Conservation (phyloP, 768 basidiomycete species). For the Collybia mongolica region DNA sequence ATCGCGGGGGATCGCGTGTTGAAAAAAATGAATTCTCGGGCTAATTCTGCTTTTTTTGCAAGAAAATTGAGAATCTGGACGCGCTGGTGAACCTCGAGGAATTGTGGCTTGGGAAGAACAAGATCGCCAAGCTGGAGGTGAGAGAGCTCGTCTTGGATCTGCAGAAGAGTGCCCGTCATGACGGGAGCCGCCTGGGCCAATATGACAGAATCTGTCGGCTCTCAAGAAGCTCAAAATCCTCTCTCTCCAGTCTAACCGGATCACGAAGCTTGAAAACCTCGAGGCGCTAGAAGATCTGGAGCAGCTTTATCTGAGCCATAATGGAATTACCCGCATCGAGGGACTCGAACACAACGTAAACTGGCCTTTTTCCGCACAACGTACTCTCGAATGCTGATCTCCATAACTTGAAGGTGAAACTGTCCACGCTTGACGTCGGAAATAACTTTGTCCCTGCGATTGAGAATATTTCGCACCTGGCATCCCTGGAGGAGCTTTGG, state of each 20-base stretch:
- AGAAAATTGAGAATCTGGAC: constrained; percentile 90
- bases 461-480: constrained; percentile 81
- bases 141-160: neutral
- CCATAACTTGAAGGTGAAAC: constrained; percentile 41
- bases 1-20: neutral
- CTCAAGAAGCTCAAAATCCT: constrained; percentile 80
- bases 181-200: neutral
- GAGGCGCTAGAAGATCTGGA: constrained; percentile 73
- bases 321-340: constrained; percentile 81
- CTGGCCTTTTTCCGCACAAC: too few relatives aligned
- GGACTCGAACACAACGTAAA: constrained; percentile 83
- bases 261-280: constrained; percentile 83
- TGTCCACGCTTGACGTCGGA: constrained; percentile 86
- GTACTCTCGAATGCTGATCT: too few relatives aligned
- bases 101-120: constrained; percentile 98
- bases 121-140: constrained; percentile 86
- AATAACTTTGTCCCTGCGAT: constrained; percentile 79
- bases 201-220: constrained; percentile 59
- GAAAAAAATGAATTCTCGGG: too few relatives aligned
- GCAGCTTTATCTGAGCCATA: constrained; percentile 93
- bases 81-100: constrained; percentile 82
- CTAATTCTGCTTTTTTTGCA: neutral
- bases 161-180: neutral
- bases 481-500: constrained; percentile 89
- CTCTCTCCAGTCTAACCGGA: constrained; percentile 91